Evolutionary conservation across 371 early-diverging fungal genomes (phyloP).

Genomic region (Mucor ambiguus): DNA sequence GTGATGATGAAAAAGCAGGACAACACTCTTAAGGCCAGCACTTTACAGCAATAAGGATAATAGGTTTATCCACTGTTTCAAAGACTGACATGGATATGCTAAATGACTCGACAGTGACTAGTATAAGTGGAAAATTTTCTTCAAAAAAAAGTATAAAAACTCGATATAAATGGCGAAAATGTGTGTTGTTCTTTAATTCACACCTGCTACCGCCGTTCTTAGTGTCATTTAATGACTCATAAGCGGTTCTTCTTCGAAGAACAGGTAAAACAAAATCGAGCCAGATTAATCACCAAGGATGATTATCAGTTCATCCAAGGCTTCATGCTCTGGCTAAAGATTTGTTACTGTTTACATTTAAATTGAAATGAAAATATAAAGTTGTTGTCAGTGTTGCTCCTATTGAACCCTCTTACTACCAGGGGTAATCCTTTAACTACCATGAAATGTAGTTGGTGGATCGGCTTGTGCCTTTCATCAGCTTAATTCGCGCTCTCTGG

Average conservation of each 20-base stretch:
- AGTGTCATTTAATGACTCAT: slow-evolving; percentile 11
- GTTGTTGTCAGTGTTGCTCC: too few species aligned
- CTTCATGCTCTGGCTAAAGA: slow-evolving; percentile 45
- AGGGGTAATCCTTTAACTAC: too few species aligned
- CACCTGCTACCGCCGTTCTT: slow-evolving; percentile 44
- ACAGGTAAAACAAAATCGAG: slow-evolving; percentile 34
- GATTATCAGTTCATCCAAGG: slow-evolving; percentile 37
- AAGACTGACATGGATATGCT: not conserved
- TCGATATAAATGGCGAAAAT: not conserved
- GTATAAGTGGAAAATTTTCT: not conserved
- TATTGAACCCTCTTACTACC: too few species aligned
- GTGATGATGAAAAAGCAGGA: not conserved
- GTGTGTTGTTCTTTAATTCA: slow-evolving; percentile 20
- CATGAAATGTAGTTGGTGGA: too few species aligned
- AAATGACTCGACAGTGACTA: slow-evolving; percentile 7
- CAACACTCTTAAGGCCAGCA: not conserved
- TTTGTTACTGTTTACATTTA: not conserved
- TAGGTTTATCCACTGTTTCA: not conserved
- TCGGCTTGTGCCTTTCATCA: too few species aligned
- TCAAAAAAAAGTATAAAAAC: slow-evolving; percentile 10
- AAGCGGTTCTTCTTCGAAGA: slow-evolving; percentile 37
- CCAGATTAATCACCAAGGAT: slow-evolving; percentile 44
- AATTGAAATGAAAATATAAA: not conserved
- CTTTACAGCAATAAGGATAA: not conserved
- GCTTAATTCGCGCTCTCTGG: too few species aligned